Conservation (phyloP, 345 rosid genomes). For the Gossypium mustelinum region DNA sequence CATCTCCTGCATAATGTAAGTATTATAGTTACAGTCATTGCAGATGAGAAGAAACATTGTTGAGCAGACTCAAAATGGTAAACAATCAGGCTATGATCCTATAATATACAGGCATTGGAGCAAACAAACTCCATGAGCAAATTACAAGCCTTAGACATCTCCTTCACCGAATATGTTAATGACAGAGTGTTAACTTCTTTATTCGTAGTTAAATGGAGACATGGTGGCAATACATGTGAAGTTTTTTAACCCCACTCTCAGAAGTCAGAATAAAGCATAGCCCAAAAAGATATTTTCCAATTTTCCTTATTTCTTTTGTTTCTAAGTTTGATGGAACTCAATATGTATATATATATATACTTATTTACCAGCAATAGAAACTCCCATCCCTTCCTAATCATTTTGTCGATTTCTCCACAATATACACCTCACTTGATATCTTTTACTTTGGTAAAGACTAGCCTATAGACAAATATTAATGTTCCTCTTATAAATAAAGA, state of each 20-base stretch:
- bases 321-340: background rate
- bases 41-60: background rate
- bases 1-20: conserved; percentile 67
- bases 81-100: background rate
- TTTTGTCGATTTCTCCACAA: background rate
- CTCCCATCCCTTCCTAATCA: background rate
- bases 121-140: background rate
- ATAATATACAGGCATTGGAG: background rate
- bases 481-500: background rate
- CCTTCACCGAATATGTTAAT: background rate
- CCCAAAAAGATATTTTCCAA: background rate
- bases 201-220: background rate
- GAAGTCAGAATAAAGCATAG: background rate
- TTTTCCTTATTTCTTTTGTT: background rate
- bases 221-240: background rate
- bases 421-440: background rate
- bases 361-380: background rate
- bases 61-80: background rate
- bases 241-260: background rate
- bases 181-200: background rate
- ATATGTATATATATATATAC: background rate
- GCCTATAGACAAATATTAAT: background rate
- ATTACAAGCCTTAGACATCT: background rate
- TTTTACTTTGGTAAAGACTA: conserved; percentile 1
- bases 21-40: background rate